Base-by-base conservation (phyloP, 2,329 filamentous ascomycete species). In the Colletotrichum nymphaeae region DNA sequence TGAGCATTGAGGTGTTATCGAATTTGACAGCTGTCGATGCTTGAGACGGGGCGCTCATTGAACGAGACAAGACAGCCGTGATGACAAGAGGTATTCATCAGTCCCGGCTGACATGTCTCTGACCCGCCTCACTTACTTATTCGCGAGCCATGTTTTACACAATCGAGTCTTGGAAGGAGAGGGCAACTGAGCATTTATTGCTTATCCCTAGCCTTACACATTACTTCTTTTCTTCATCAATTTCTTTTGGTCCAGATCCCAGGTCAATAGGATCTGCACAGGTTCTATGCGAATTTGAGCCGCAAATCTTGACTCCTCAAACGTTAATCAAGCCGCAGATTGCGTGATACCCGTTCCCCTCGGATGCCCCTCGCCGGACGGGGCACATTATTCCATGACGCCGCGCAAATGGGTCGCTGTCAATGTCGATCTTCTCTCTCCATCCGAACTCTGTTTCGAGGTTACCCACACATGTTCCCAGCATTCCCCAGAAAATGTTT, bases 401-500 rank as follows among this genome's bases (percentile, higher is more conserved):
- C 16, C 30, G 59, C 42, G 53, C 42, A 3, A 49, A n/a, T 49
- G 42, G 42, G 42, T 49, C 19, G 22, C 67, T 16, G 66, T 24
- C 12, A 53, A 19, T 56, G 70, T 69, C 59, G 66, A 70, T 73
- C 70, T 70, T 56, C 42, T 30, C 49, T 22, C 35, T 24, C 26
- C 32, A 67, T 35, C 9, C 53, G 37, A 69, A 72, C 42, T 56
- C 42, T 60, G 59, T 73, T 63, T 60, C 60, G 22, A 42, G 52
- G 24, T 22, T 46, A 63, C 55, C 66, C 66, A 58, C 56, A 22
- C 24, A 19, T 11, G 8, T 26, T 49, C 32, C 42, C 32, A 35
- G 19, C 67, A 42, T 63, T 73, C 55, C 67, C 70, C 60, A 57
- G 59, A 60, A 62, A 65, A 55, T 52, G 59, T 64, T 69, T 73